Evolutionary conservation across 1,284 basidiomycete species (phyloP).

Genomic region (Irpex lacteus): DNA sequence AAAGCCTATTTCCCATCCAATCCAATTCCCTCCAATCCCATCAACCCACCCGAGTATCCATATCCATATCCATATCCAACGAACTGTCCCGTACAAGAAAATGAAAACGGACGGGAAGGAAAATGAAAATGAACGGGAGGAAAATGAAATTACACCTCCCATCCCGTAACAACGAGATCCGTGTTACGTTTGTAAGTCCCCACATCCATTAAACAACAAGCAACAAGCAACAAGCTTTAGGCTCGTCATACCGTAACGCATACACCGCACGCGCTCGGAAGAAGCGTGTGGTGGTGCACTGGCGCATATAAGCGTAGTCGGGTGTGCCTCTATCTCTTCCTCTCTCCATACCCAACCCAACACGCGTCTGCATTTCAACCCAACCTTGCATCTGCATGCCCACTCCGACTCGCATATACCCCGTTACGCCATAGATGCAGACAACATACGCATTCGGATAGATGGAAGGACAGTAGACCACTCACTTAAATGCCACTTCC

Average conservation of each 20-base stretch:
- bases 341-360: no score
- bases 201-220: not conserved
- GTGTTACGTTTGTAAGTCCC: not conserved
- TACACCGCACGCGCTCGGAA: not conserved
- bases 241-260: not conserved
- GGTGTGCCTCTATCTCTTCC: no score
- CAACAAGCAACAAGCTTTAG: not conserved
- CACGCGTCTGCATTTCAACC: no score
- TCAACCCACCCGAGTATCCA: no score
- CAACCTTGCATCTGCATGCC: no score
- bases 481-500: slow-evolving; percentile 78
- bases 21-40: not conserved
- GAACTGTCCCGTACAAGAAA: not conserved
- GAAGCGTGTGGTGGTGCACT: not conserved
- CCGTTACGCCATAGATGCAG: no score
- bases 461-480: not conserved
- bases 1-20: not conserved
- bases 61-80: not conserved
- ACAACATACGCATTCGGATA: no score
- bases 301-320: no score
- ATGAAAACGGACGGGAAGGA: not conserved
- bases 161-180: no score
- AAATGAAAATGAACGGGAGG: not conserved
- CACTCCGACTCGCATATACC: no score
- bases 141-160: no score